phyloP scores from a whole-genome alignment of 2,329 filamentous ascomycete species.

The Colletotrichum magnum region DNA sequence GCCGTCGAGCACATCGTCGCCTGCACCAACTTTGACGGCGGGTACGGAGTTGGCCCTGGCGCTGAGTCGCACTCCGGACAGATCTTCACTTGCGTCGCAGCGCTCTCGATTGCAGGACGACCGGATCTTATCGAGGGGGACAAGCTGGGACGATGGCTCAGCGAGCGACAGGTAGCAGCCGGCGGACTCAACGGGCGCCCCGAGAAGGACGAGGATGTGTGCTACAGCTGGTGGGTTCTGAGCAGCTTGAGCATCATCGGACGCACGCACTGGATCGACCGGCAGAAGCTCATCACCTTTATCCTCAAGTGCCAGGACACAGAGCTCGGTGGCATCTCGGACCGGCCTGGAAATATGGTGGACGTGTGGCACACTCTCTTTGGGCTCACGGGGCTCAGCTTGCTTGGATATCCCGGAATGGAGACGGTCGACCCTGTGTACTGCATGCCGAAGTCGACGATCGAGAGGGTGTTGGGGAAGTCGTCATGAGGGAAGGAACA shows the following conservation, averaged over 20 bases:
- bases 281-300: slow-evolving; percentile 81
- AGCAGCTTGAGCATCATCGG: slow-evolving; percentile 92
- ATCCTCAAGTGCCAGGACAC: slow-evolving; percentile 92
- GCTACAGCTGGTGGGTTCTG: slow-evolving; percentile 99
- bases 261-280: slow-evolving; percentile 93
- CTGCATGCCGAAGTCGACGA: slow-evolving; percentile 81
- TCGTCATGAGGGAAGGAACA: not conserved
- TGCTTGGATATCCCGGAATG: slow-evolving; percentile 83
- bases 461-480: slow-evolving; percentile 66
- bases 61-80: slow-evolving; percentile 96
- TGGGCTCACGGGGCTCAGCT: slow-evolving; percentile 87
- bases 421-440: slow-evolving; percentile 90
- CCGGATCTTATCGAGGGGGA: slow-evolving; percentile 88
- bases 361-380: slow-evolving; percentile 98
- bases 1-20: slow-evolving; percentile 84
- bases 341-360: slow-evolving; percentile 93
- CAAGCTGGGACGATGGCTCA: slow-evolving; percentile 89
- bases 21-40: slow-evolving; percentile 95
- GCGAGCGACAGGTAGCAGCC: slow-evolving; percentile 88
- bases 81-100: slow-evolving; percentile 93
- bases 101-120: slow-evolving; percentile 85
- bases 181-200: slow-evolving; percentile 95
- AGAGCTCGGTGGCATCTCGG: slow-evolving; percentile 87
- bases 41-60: slow-evolving; percentile 89
- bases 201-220: slow-evolving; percentile 96